Conservation (phyloP, 257 asterid species). For the Petunia axillaris region DNA sequence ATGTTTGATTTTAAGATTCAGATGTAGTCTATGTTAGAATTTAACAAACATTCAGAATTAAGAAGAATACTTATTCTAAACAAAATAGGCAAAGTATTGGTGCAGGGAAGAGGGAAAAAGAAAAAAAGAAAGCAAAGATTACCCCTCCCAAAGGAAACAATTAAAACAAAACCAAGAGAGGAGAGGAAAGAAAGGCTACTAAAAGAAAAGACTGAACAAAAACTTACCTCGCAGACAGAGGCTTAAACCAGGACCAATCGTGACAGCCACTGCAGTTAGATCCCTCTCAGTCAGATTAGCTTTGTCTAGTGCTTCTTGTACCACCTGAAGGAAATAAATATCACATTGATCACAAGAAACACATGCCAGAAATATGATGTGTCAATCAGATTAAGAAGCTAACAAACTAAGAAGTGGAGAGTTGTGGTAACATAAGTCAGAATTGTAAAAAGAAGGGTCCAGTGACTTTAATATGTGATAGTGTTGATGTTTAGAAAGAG, state of each 20-base stretch:
- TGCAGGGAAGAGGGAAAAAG: conserved; percentile 12
- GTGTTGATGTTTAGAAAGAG: neutral
- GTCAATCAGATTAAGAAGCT: neutral
- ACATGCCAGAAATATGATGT: conserved; percentile 3
- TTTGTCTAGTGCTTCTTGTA: conserved; percentile 92
- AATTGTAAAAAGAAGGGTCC: conserved; percentile 1
- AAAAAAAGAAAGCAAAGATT: neutral
- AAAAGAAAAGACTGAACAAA: conserved; percentile 4
- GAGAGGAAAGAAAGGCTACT: conserved; percentile 7
- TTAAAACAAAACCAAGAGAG: neutral
- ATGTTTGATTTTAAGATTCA: neutral
- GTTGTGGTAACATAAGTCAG: neutral
- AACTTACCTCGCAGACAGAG: conserved; percentile 91
- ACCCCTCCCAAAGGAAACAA: neutral
- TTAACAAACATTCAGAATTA: neutral
- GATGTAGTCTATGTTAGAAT: neutral
- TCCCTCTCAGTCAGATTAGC: conserved; percentile 77
- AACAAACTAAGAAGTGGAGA: neutral
- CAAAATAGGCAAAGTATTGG: neutral
- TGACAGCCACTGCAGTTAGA: conserved; percentile 98
- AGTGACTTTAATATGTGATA: neutral
- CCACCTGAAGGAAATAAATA: conserved; percentile 62
- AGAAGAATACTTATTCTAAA: neutral
- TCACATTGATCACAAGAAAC: neutral
- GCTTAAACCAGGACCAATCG: conserved; percentile 99